Evolutionary conservation across 257 asterid species (phyloP).

Genomic region (Hygrophila difformis): DNA sequence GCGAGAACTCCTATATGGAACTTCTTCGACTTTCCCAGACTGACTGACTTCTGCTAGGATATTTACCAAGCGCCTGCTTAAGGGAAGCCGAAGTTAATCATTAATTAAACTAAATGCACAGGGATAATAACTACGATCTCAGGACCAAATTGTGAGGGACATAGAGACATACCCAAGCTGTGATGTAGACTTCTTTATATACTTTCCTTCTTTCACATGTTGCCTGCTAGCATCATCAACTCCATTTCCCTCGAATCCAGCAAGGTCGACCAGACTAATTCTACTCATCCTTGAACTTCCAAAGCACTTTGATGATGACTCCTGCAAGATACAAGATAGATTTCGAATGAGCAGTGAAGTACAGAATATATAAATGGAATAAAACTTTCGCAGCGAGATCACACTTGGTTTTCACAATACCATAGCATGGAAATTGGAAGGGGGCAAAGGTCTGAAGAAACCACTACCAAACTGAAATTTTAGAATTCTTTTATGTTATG

Average conservation of each 20-base stretch:
- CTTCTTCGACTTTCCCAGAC: constrained; percentile 21
- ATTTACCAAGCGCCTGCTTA: constrained; percentile 72
- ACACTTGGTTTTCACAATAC: too few species aligned
- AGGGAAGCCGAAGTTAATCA: constrained; percentile 11
- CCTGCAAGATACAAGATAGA: constrained; percentile 35
- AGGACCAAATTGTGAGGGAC: not conserved
- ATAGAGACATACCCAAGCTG: constrained; percentile 69
- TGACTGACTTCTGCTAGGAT: constrained; percentile 32
- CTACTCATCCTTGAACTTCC: constrained; percentile 89
- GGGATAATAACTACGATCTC: constrained; percentile 4
- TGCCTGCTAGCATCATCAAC: constrained; percentile 64
- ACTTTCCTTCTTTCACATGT: constrained; percentile 69
- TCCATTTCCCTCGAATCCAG: constrained; percentile 71
- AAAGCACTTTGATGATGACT: constrained; percentile 79
- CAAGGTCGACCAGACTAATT: constrained; percentile 84
- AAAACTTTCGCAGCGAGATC: too few species aligned
- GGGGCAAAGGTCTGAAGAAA: not conserved
- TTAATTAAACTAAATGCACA: not conserved
- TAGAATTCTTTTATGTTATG: not conserved
- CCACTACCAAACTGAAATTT: not conserved
- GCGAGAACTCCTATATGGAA: constrained; percentile 33
- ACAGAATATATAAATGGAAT: too few species aligned
- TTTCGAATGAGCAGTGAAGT: too few species aligned
- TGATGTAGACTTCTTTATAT: constrained; percentile 80
- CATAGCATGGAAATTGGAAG: not conserved